Percentiles rank a stretch among this genome's conserved stretches.
Conservation (phyloP, 2,329 filamentous ascomycete species). For the Trichoderma pleuroti region DNA sequence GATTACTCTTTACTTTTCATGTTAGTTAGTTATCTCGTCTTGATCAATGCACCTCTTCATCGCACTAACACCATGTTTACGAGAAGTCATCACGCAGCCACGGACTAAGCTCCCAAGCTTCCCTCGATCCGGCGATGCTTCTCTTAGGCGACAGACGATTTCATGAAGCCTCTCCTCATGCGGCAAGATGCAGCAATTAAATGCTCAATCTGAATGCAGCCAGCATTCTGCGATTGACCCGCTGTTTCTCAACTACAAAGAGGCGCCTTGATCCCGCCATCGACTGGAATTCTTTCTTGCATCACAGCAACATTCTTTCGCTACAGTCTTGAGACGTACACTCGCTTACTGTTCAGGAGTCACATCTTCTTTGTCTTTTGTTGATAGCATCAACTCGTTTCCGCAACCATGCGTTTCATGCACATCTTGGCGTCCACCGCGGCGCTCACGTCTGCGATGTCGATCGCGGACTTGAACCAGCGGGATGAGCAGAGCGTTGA, state of each 20-base stretch:
- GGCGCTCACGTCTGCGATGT: constrained; percentile 31
- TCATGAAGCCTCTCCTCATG: constrained; percentile 3
- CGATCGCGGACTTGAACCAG: constrained; percentile 27
- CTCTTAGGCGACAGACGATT: neutral
- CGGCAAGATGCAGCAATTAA: neutral
- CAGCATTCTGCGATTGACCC: neutral
- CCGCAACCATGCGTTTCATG: constrained; percentile 35
- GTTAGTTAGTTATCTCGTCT: neutral
- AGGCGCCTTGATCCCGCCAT: constrained; percentile 17
- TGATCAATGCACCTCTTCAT: neutral
- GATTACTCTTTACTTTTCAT: neutral
- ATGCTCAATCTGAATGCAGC: constrained; percentile 16
- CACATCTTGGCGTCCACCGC: constrained; percentile 33
- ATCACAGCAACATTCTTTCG: constrained; percentile 1
- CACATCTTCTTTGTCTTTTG: constrained; percentile 17
- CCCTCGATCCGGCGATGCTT: constrained; percentile 10
- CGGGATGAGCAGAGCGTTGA: neutral
- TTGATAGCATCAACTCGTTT: constrained; percentile 4
- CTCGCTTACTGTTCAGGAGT: neutral
- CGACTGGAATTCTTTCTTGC: neutral
- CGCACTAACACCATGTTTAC: neutral
- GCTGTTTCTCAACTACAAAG: constrained; percentile 21
- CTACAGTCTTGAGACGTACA: neutral
- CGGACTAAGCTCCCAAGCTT: neutral
- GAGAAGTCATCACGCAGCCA: neutral